Evolutionary conservation across 2,329 filamentous ascomycete genomes (phyloP).

Genomic region (Colletotrichum sp.): DNA sequence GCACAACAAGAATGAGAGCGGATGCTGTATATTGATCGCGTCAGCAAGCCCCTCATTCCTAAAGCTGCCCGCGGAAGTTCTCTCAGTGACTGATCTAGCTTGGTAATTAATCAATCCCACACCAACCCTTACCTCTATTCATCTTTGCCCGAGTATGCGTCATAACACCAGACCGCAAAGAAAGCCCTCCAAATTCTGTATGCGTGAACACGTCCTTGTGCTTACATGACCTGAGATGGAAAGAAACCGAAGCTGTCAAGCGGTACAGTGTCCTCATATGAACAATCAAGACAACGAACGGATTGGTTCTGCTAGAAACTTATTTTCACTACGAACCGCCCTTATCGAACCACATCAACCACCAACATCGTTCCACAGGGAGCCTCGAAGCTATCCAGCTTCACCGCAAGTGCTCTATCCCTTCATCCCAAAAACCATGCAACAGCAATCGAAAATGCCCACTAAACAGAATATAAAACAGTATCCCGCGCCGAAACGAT

Average conservation of each 20-base stretch:
- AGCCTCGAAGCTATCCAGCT: background rate
- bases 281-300: too few relatives aligned
- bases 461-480: background rate
- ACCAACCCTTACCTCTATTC: fast-evolving
- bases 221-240: background rate
- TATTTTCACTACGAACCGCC: fast-evolving
- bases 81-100: background rate
- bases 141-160: background rate
- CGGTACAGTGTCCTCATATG: too few relatives aligned
- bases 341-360: fast-evolving
- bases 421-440: fast-evolving
- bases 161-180: too few relatives aligned
- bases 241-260: background rate
- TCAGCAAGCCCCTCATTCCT: too few relatives aligned
- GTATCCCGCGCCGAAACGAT: fast-evolving
- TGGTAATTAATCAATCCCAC: fast-evolving
- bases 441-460: fast-evolving
- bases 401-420: fast-evolving
- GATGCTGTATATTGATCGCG: too few relatives aligned
- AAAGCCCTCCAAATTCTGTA: too few relatives aligned
- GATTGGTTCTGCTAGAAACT: background rate
- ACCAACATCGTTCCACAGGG: fast-evolving
- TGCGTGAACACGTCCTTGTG: too few relatives aligned
- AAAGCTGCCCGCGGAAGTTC: too few relatives aligned
- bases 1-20: background rate